Conservation (phyloP, 345 rosid species). For the Cochlearia excelsa region DNA sequence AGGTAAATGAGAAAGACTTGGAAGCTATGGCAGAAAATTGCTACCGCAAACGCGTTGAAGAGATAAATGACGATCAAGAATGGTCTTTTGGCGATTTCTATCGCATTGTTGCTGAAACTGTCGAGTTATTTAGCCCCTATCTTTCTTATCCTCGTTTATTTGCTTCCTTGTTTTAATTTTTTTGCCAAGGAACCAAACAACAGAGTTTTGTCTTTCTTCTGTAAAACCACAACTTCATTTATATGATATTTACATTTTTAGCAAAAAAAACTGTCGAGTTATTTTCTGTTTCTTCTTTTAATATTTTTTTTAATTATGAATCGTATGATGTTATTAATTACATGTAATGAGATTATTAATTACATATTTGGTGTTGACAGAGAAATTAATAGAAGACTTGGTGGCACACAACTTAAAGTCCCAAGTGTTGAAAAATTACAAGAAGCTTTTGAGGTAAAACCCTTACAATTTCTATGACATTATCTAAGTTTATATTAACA, state of each 20-base stretch:
- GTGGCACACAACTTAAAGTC: slow-evolving; percentile 61
- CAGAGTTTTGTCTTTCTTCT: too few species aligned
- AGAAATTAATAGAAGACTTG: slow-evolving; percentile 55
- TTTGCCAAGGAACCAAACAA: too few species aligned
- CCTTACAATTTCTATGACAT: not conserved
- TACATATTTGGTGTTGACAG: slow-evolving; percentile 32
- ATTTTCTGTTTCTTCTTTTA: not conserved
- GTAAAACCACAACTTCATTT: too few species aligned
- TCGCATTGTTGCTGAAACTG: slow-evolving; percentile 48
- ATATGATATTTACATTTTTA: too few species aligned
- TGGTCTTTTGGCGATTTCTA: slow-evolving; percentile 43
- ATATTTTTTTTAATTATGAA: not conserved
- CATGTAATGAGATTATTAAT: not conserved
- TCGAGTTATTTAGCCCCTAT: slow-evolving; percentile 66
- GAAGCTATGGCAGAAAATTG: slow-evolving; percentile 36
- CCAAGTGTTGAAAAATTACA: slow-evolving; percentile 44
- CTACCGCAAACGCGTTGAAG: slow-evolving; percentile 40
- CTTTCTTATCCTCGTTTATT: too few species aligned
- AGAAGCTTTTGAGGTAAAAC: slow-evolving; percentile 42
- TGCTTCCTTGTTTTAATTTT: too few species aligned
- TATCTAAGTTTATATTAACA: not conserved
- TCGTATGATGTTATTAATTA: not conserved
- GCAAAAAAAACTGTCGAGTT: slow-evolving; percentile 73
- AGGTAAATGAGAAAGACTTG: slow-evolving; percentile 44
- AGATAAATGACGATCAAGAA: slow-evolving; percentile 3